phyloP scores from a whole-genome alignment of 306 rosid genomes.

The Vigna mungo region DNA sequence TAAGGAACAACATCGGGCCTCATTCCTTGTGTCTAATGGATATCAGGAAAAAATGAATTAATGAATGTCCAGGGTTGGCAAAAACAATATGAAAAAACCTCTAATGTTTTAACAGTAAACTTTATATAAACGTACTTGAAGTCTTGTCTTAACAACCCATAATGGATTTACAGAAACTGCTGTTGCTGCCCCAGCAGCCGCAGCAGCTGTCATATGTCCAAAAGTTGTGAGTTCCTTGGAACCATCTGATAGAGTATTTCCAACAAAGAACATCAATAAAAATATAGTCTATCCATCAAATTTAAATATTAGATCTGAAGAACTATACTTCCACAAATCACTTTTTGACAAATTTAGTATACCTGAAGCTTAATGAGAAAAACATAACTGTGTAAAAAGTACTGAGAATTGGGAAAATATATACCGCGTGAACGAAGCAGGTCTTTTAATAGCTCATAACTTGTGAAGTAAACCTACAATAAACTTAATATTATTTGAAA shows the following conservation, averaged over 20 bases:
- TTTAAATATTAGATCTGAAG: slow-evolving; percentile 35
- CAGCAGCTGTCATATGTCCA: slow-evolving; percentile 82
- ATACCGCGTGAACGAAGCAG: slow-evolving; percentile 74
- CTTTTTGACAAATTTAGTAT: not conserved
- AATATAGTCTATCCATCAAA: slow-evolving; percentile 19
- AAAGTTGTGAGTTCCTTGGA: slow-evolving; percentile 65
- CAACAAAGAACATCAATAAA: slow-evolving; percentile 23
- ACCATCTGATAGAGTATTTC: slow-evolving; percentile 49
- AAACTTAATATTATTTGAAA: slow-evolving; percentile 41
- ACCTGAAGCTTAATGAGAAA: slow-evolving; percentile 34
- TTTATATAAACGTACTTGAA: slow-evolving; percentile 67
- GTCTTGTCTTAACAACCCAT: slow-evolving; percentile 99
- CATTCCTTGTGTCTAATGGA: slow-evolving; percentile 89
- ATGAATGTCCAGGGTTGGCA: no score
- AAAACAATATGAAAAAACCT: not conserved
- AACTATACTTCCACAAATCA: slow-evolving; percentile 1
- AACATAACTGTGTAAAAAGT: not conserved
- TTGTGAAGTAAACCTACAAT: slow-evolving; percentile 89
- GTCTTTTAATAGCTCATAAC: slow-evolving; percentile 82
- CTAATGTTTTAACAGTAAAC: not conserved
- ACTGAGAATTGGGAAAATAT: slow-evolving; percentile 42
- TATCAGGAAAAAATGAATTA: slow-evolving; percentile 8
- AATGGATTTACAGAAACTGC: slow-evolving; percentile 86
- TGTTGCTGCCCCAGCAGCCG: slow-evolving; percentile 96
- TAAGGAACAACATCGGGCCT: slow-evolving; percentile 86